Base-by-base conservation (phyloP, 345 rosid species). In the Bretschneidera sinensis region DNA sequence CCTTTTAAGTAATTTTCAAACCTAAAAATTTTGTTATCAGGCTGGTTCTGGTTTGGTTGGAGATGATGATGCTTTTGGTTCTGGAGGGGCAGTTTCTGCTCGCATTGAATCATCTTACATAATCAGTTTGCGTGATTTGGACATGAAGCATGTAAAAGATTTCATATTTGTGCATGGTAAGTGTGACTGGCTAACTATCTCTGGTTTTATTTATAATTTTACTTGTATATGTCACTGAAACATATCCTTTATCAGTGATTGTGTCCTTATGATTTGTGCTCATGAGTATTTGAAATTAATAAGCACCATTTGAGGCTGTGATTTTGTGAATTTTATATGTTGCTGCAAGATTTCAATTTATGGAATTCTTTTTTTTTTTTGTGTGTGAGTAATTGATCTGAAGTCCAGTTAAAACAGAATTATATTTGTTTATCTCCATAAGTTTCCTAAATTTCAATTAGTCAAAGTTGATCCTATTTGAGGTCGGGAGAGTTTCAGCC, bases 101-200 rank as follows among this genome's bases (percentile, higher is more conserved):
- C 81, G 80, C 51, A 73, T 94, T 55, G 91, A 88, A 66, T 90
- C 96, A 62, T 94, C 97, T 43, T 88, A 85, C 70, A 78, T 85
- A n/a, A 79, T 94, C 70, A 86, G 78, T 70, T 79, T 94, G 66
- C 85, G 92, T 61, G 99, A 90, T 71, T 73, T 90, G 76, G 91
- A 77, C 64, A 78, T 90, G 87, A 90, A 84, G 82, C 97, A 94
- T 59, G 76, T 90, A 50, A 94, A 90, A 79, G 97, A 94, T 75
- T 90, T 94, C 66, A 77, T 94, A 74, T 94, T 94, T 77, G 78
- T 90, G 24, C 88, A 90, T 63, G 99, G 99, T 94, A 72, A 63
- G 90, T 65, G 63, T 57, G 53, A 48, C 47, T 59, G 48, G 19
- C 49, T 57, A 1, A 20, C 43, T 48, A 54, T 59, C 21, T 19